Conservation (phyloP, 805 yeast genomes). For the Maudiozyma barnettii region DNA sequence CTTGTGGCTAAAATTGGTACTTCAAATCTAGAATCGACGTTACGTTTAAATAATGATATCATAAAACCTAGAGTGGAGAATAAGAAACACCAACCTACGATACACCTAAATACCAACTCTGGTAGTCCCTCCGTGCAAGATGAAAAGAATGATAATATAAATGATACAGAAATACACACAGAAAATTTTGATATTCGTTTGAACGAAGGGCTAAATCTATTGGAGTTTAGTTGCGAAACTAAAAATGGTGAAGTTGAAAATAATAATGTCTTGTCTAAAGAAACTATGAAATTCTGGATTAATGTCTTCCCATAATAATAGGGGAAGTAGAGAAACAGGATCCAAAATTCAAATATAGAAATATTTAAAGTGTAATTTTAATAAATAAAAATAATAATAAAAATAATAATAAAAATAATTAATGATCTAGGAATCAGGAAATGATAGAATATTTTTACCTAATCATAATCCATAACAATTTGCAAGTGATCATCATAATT, state of each 20-base stretch:
- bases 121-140: not conserved
- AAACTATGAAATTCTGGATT: slow-evolving; percentile 25
- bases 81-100: not conserved
- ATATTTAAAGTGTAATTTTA: slow-evolving; percentile 2
- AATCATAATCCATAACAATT: too few species aligned
- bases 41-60: slow-evolving; percentile 20
- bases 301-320: slow-evolving; percentile 23
- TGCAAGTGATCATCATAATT: too few species aligned
- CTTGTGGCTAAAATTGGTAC: slow-evolving; percentile 12
- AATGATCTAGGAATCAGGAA: too few species aligned
- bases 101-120: not conserved
- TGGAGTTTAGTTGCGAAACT: slow-evolving; percentile 18
- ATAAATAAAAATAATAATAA: not conserved
- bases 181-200: slow-evolving; percentile 24
- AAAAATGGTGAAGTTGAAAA: slow-evolving; percentile 1
- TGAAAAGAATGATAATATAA: not conserved
- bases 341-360: too few species aligned
- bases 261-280: slow-evolving; percentile 3
- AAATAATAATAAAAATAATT: not conserved
- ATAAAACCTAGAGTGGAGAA: slow-evolving; percentile 7
- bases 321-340: too few species aligned
- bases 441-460: too few species aligned
- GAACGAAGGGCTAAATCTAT: slow-evolving; percentile 24
- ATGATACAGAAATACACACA: not conserved
- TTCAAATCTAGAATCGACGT: slow-evolving; percentile 3